Evolutionary conservation across 2,329 filamentous ascomycete species (phyloP).

Genomic region (Lasiodiplodia hormozganensis): DNA sequence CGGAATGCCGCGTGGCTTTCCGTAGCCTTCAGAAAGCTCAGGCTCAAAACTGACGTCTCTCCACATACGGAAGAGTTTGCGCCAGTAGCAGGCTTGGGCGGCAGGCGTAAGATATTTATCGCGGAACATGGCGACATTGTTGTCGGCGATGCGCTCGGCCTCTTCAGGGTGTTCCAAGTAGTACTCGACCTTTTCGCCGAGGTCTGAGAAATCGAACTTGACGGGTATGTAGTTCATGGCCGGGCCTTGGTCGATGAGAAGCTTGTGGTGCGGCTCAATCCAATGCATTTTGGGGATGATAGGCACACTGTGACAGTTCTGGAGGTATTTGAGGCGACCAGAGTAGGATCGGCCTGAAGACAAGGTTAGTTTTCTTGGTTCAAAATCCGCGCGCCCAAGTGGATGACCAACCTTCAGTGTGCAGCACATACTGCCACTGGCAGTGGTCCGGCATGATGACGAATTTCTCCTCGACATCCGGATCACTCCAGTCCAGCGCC

Average conservation of each 20-base stretch:
- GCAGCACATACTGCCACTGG: constrained; percentile 33
- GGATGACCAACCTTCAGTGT: constrained; percentile 33
- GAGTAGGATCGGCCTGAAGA: constrained; percentile 39
- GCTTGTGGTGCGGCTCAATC: constrained; percentile 57
- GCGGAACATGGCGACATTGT: constrained; percentile 56
- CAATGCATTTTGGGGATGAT: constrained; percentile 58
- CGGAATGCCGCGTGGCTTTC: constrained; percentile 26
- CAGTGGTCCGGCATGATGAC: constrained; percentile 37
- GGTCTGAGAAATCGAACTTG: constrained; percentile 51
- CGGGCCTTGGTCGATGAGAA: constrained; percentile 53
- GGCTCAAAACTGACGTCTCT: constrained; percentile 42
- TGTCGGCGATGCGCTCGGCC: constrained; percentile 59
- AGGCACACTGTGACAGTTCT: constrained; percentile 51
- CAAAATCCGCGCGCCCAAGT: background rate
- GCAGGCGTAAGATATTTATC: constrained; percentile 62
- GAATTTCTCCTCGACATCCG: constrained; percentile 25
- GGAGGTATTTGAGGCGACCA: constrained; percentile 44
- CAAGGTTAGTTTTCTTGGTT: background rate
- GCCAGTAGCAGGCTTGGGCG: constrained; percentile 64
- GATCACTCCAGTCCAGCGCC: constrained; percentile 38
- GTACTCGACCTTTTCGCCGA: constrained; percentile 47
- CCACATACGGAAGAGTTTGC: constrained; percentile 52
- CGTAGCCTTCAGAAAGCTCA: constrained; percentile 29
- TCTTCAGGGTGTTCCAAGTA: constrained; percentile 51
- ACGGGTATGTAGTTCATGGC: constrained; percentile 60